Base-by-base conservation (phyloP, 805 yeast genomes). In the Naumovozyma dairenensis region DNA sequence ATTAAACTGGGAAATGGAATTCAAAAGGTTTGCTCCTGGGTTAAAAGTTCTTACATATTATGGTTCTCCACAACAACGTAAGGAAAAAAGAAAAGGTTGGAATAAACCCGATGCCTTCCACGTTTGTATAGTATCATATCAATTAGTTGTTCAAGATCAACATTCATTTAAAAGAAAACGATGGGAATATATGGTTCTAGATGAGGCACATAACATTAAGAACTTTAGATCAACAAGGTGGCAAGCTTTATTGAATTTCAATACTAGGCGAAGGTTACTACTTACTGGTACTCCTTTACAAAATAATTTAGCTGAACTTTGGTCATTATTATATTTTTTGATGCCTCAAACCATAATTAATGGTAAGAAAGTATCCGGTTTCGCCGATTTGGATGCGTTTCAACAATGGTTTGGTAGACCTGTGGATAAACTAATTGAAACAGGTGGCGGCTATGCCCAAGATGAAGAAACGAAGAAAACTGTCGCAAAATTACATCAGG, bases 391-490 rank as follows among this genome's bases (percentile, higher is more conserved):
- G 39, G 92, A 84, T 43, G 95, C 92, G 50, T 92, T 92, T 57
- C 98, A 92, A 50, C 93, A 83, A 44, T 92, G 98, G 99, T 92
- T 92, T 59, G 95, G 96, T n/a, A 74, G 78, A 40, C 98, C 99
- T 0, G 96, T 92, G 4, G 97, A 92, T 55, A 81, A 75, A 45
- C 75, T 92, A 39, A 77, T 92, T 34, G 96, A 92, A 56, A 62
- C 67, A 8, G 54, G 59, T 8, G 64, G 59, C 10, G 47, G 48
- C 13, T 65, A 61, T n/a, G 82, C 74, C 44, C 72, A 78, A 46
- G 83, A 78, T 49, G 69, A 64, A 14, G 97, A 92, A 49, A 85
- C 97, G 0, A 72, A 72, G 40, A 74, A 76, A 40, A 87, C 96
- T 0, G 94, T 92, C 20, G 66, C 82, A 9, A 81, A 93, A 51